Evolutionary conservation across 2,329 filamentous ascomycete genomes (phyloP).

Genomic region (Sclerotiophoma versabilis): DNA sequence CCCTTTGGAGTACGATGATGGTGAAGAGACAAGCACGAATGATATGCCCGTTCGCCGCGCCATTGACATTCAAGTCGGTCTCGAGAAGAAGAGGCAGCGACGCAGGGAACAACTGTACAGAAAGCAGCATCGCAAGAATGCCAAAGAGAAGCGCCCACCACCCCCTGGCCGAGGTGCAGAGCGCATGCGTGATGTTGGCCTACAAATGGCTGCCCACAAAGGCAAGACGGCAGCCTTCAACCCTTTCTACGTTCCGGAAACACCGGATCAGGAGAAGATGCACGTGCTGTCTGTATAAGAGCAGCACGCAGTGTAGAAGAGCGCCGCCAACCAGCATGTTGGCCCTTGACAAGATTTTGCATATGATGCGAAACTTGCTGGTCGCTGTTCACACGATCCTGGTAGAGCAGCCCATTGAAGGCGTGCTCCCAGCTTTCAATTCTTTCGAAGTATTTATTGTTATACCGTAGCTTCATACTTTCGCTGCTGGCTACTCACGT

Average conservation of each 20-base stretch:
- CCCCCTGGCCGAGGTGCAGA: conserved; percentile 87
- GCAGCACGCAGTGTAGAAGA: conserved; percentile 40
- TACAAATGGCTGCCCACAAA: conserved; percentile 80
- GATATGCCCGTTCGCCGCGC: conserved; percentile 81
- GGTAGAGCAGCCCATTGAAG: conserved; percentile 15
- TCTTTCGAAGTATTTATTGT: conserved; percentile 20
- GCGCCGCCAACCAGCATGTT: conserved; percentile 44
- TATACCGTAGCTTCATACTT: conserved; percentile 18
- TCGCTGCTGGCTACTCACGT: conserved; percentile 27
- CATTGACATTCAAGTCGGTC: conserved; percentile 89
- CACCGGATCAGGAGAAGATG: conserved; percentile 46
- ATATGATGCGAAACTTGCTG: conserved; percentile 38
- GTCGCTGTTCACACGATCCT: conserved; percentile 46
- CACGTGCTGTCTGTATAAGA: conserved; percentile 55
- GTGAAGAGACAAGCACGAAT: conserved; percentile 46
- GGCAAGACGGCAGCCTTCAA: conserved; percentile 40
- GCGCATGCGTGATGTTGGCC: conserved; percentile 89
- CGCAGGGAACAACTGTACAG: conserved; percentile 91
- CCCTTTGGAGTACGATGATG: conserved; percentile 49
- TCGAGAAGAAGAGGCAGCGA: conserved; percentile 92
- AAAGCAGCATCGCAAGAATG: conserved; percentile 84
- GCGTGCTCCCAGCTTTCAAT: conserved; percentile 18
- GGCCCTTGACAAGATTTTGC: conserved; percentile 43
- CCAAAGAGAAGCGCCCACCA: conserved; percentile 70
- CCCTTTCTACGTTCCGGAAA: conserved; percentile 35